Percentiles rank a stretch among this genome's conserved stretches.
Evolutionary conservation across 306 rosid genomes (phyloP).

Genomic region (Biancaea sappan): DNA sequence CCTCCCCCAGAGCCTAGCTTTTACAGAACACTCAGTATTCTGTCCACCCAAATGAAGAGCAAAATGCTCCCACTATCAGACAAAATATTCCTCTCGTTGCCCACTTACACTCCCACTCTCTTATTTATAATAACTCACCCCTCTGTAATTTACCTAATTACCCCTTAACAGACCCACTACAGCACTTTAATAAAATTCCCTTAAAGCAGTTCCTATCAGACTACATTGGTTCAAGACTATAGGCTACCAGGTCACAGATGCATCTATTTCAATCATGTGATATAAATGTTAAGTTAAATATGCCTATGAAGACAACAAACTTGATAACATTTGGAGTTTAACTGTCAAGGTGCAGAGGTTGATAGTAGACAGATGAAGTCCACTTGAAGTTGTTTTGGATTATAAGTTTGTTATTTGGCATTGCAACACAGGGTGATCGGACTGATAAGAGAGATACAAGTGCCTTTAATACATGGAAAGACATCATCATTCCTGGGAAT

Average conservation of each 20-base stretch:
- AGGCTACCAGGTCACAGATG: neutral
- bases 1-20: too few species aligned
- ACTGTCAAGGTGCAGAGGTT: neutral
- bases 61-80: too few species aligned
- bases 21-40: too few species aligned
- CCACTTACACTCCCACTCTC: too few species aligned
- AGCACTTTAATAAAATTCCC: too few species aligned
- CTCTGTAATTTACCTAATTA: too few species aligned
- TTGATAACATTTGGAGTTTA: neutral
- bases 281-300: neutral
- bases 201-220: too few species aligned
- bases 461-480: slow-evolving; percentile 97
- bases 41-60: too few species aligned
- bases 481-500: slow-evolving; percentile 95
- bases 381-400: neutral
- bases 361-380: slow-evolving; percentile 18
- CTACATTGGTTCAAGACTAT: too few species aligned
- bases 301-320: neutral
- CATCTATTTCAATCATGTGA: neutral
- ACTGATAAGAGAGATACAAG: slow-evolving; percentile 90
- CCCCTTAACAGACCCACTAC: too few species aligned
- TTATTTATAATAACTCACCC: too few species aligned
- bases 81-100: too few species aligned
- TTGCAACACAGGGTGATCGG: slow-evolving; percentile 81
- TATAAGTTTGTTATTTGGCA: slow-evolving; percentile 30